Percentiles rank a stretch among this genome's conserved stretches.
phyloP scores from a whole-genome alignment of 225 moss, liverwort and hornwort genomes.

The Polytrichum commune region DNA sequence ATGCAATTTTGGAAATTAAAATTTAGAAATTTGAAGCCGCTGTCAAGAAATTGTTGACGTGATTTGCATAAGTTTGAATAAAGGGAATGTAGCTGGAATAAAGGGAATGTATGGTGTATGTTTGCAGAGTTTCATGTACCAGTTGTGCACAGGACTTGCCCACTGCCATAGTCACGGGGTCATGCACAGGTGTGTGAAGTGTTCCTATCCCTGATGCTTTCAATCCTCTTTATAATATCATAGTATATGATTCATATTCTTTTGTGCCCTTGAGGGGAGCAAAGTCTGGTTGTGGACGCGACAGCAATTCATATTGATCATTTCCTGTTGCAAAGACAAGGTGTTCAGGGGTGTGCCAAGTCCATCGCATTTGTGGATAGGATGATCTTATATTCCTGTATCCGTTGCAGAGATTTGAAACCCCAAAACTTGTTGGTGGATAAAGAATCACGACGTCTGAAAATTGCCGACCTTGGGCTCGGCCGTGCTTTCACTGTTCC shows the following conservation, averaged over 20 bases:
- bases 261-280: too few species aligned
- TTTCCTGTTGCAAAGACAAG: too few species aligned
- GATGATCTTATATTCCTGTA: neutral
- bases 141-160: slow-evolving; percentile 50
- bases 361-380: too few species aligned
- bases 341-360: too few species aligned
- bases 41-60: neutral
- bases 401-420: slow-evolving; percentile 37
- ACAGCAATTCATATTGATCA: too few species aligned
- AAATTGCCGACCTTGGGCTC: slow-evolving; percentile 55
- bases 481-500: slow-evolving; percentile 55
- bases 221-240: neutral
- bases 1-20: neutral
- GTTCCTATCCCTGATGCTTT: neutral
- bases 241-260: neutral
- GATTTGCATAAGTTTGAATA: neutral
- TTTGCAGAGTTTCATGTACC: slow-evolving; percentile 53
- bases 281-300: too few species aligned
- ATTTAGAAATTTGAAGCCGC: neutral
- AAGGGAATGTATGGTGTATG: too few species aligned
- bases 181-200: slow-evolving; percentile 37
- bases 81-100: too few species aligned
- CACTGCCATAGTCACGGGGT: slow-evolving; percentile 58
- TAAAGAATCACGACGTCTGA: slow-evolving; percentile 44
- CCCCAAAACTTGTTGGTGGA: slow-evolving; percentile 58